Base-by-base conservation (phyloP, 2,329 filamentous ascomycete genomes). In the Fusarium mexicanum region DNA sequence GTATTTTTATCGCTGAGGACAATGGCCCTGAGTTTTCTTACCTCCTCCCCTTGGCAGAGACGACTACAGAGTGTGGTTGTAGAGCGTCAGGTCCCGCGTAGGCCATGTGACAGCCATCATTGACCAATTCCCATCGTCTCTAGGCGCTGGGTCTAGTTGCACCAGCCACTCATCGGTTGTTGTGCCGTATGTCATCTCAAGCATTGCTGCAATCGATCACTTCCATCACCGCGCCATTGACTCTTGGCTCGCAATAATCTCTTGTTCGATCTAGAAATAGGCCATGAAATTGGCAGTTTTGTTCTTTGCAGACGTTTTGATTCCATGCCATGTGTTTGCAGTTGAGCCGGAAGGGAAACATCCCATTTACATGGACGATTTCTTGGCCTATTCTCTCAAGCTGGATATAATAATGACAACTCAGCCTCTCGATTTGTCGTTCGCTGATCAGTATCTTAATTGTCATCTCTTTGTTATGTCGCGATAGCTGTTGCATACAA, bases 121-220 rank as follows among this genome's bases (percentile, higher is more conserved):
- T 47, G 63, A 67, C 63, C 71, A 77, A 75, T 72, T 76, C 76
- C 62, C 60, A 64, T 71, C 61, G 38, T 72, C 68, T 68, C 53
- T 79, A 79, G 64, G 77, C 77, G 77, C 77, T 79, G 74, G 67
- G 73, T 69, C 61, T 69, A 64, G 64, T 67, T 64, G 47, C 59
- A 46, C 67, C 43, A 66, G 68, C 74, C 76, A 76, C 76, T 76
- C 69, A 72, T 71, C 59, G 61, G 63, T 57, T 65, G 53, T 61
- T 35, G 58, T 53, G 46, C 60, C 51, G 48, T 64, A 67, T 69
- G 55, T 40, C 69, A 75, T 70, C 55, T 72, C 54, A 53, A 64
- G 55, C 54, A 54, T 55, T 64, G 69, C 76, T 78, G 77, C 77
- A 78, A 60, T 62, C 48, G 51, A 69, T 67, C 68, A 68, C 55